phyloP scores from a whole-genome alignment of 2,329 filamentous ascomycete genomes.

The Plectosphaerella plurivora region DNA sequence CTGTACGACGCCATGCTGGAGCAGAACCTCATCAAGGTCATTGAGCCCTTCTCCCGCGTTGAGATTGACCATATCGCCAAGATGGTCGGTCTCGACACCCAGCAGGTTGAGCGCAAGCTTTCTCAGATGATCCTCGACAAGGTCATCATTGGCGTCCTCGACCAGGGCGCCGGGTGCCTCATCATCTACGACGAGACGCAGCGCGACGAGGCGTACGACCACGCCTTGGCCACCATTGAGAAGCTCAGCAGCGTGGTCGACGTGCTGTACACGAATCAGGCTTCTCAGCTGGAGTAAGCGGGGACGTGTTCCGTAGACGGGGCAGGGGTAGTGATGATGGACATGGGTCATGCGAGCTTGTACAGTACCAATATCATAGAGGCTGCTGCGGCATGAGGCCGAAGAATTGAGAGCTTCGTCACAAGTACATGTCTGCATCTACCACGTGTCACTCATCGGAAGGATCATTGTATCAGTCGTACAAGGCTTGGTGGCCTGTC shows the following conservation, averaged over 20 bases:
- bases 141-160: slow-evolving; percentile 94
- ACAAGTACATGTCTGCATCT: neutral
- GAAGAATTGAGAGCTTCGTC: neutral
- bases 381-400: neutral
- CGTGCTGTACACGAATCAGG: slow-evolving; percentile 96
- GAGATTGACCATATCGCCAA: slow-evolving; percentile 96
- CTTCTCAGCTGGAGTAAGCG: slow-evolving; percentile 80
- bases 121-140: slow-evolving; percentile 99
- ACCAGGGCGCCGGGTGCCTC: slow-evolving; percentile 95
- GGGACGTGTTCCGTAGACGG: neutral
- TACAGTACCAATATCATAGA: slow-evolving; percentile 4
- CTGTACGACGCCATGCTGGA: slow-evolving; percentile 98
- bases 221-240: slow-evolving; percentile 89
- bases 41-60: slow-evolving; percentile 95
- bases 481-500: too few relatives aligned
- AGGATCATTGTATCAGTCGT: too few relatives aligned
- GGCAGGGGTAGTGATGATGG: neutral
- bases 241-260: slow-evolving; percentile 97
- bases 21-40: slow-evolving; percentile 99
- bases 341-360: neutral
- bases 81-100: slow-evolving; percentile 94
- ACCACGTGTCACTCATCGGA: too few relatives aligned
- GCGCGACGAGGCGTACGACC: slow-evolving; percentile 89
- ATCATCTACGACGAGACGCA: slow-evolving; percentile 96
- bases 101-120: slow-evolving; percentile 96